phyloP scores from a whole-genome alignment of 768 basidiomycete species.

The Pulveroboletus sp. region DNA sequence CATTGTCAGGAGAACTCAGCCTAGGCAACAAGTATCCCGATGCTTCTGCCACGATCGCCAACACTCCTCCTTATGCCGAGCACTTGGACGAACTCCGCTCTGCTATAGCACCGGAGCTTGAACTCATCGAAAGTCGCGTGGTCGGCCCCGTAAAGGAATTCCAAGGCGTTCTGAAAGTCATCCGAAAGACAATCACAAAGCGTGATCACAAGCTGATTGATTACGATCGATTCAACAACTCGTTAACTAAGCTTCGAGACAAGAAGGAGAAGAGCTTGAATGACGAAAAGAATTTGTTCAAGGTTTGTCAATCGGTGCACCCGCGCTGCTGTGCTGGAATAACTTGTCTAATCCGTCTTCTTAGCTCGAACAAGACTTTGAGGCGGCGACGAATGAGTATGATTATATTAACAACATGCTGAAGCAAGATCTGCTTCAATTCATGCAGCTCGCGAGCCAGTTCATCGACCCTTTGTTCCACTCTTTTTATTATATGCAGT shows the following conservation, averaged over 20 bases:
- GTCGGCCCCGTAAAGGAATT: slow-evolving; percentile 86
- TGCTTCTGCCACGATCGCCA: slow-evolving; percentile 69
- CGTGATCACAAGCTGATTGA: slow-evolving; percentile 96
- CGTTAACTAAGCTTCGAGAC: slow-evolving; percentile 89
- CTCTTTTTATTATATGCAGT: slow-evolving; percentile 99
- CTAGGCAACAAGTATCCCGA: slow-evolving; percentile 75
- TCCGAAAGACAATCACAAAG: slow-evolving; percentile 93
- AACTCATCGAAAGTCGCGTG: slow-evolving; percentile 87
- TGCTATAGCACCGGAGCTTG: slow-evolving; percentile 82
- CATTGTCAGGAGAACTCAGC: slow-evolving; percentile 73
- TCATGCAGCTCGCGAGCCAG: slow-evolving; percentile 79
- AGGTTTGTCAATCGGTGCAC: slow-evolving; percentile 43
- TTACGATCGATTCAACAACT: slow-evolving; percentile 95
- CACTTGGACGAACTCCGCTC: slow-evolving; percentile 80
- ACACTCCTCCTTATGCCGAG: slow-evolving; percentile 65
- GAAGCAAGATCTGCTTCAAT: slow-evolving; percentile 91
- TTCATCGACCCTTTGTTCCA: slow-evolving; percentile 98
- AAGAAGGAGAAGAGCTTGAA: slow-evolving; percentile 97
- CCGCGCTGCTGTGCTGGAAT: background rate
- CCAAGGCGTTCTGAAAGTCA: slow-evolving; percentile 77
- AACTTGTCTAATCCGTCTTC: background rate
- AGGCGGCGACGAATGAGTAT: slow-evolving; percentile 86
- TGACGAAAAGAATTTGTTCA: slow-evolving; percentile 97
- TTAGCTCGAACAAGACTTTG: slow-evolving; percentile 94
- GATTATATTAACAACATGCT: slow-evolving; percentile 87